Evolutionary conservation across 352 stramenopile species (phyloP).

Genomic region (Pythium brassicae): DNA sequence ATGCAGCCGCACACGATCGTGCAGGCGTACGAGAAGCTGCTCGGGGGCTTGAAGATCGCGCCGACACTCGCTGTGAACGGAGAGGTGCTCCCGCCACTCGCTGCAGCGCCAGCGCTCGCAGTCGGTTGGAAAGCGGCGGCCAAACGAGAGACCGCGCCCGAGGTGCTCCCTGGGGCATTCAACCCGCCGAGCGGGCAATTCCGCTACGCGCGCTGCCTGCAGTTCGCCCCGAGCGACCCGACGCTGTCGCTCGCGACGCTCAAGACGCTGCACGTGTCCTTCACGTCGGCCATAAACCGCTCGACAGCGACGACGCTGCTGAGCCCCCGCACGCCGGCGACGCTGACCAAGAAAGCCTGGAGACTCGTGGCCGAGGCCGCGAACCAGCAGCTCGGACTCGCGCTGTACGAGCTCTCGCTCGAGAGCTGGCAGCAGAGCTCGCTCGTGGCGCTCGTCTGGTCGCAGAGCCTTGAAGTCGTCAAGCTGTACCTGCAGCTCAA

Average conservation of each 20-base stretch:
- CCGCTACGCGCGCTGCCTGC: slow-evolving; percentile 29
- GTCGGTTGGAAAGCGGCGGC: slow-evolving; percentile 12
- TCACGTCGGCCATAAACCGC: slow-evolving; percentile 17
- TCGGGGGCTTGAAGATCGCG: slow-evolving; percentile 23
- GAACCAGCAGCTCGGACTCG: slow-evolving; percentile 34
- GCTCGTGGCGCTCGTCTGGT: slow-evolving; percentile 50
- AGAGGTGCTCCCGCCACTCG: slow-evolving; percentile 18
- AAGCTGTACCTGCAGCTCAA: slow-evolving; percentile 48
- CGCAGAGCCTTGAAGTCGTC: slow-evolving; percentile 31
- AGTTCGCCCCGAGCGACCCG: slow-evolving; percentile 20
- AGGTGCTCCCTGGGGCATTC: slow-evolving; percentile 10
- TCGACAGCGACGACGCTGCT: slow-evolving; percentile 6
- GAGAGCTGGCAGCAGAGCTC: slow-evolving; percentile 35
- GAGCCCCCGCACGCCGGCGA: slow-evolving; percentile 7
- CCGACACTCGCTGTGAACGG: slow-evolving; percentile 36
- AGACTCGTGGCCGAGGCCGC: slow-evolving; percentile 26
- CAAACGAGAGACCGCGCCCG: slow-evolving; percentile 10
- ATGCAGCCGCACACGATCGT: slow-evolving; percentile 51
- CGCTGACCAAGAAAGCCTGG: slow-evolving; percentile 26
- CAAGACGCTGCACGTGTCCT: slow-evolving; percentile 20
- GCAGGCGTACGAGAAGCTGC: slow-evolving; percentile 46
- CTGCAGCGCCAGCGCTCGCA: slow-evolving; percentile 14
- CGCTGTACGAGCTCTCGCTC: slow-evolving; percentile 46
- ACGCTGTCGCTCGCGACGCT: slow-evolving; percentile 26
- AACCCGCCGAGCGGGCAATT: slow-evolving; percentile 23